These are phyloP conservation scores for Hypoxylon sp. DNA, from an alignment of 2,329 filamentous ascomycete species.

Conservation along the genomic window DNA sequence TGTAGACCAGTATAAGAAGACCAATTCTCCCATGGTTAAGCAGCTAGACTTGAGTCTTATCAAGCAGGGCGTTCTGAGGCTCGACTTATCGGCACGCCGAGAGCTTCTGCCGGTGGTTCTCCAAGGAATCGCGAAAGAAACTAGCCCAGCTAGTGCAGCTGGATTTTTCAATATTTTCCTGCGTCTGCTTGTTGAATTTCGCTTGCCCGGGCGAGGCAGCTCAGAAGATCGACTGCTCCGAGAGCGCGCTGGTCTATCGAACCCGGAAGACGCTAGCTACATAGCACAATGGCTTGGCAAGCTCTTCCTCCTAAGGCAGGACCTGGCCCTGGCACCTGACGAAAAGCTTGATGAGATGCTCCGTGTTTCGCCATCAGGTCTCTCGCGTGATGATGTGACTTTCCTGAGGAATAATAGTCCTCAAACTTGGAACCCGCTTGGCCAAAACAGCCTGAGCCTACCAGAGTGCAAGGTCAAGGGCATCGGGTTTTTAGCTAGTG, in stretches of 20 bases:
- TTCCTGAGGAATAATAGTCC: slow-evolving; percentile 78
- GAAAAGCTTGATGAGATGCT: slow-evolving; percentile 49
- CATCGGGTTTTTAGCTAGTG: slow-evolving; percentile 81
- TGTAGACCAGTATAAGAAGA: slow-evolving; percentile 89
- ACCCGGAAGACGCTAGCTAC: slow-evolving; percentile 77
- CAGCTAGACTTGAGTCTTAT: slow-evolving; percentile 92
- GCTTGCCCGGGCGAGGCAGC: slow-evolving; percentile 80
- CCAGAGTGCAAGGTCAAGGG: slow-evolving; percentile 77
- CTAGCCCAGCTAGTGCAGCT: slow-evolving; percentile 62
- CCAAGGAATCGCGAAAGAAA: slow-evolving; percentile 72
- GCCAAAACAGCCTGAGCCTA: slow-evolving; percentile 72
- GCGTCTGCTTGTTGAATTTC: slow-evolving; percentile 77
- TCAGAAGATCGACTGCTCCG: slow-evolving; percentile 81
- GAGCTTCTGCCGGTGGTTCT: slow-evolving; percentile 79
- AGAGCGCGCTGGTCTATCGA: slow-evolving; percentile 72
- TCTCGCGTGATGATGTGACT: slow-evolving; percentile 73
- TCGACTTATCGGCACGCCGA: slow-evolving; percentile 71
- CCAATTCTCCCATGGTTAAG: slow-evolving; percentile 78
- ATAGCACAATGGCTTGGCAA: slow-evolving; percentile 82
- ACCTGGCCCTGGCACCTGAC: slow-evolving; percentile 50
- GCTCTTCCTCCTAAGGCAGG: slow-evolving; percentile 76
- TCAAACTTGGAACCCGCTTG: slow-evolving; percentile 74
- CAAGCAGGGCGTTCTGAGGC: slow-evolving; percentile 76
- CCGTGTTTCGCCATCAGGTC: slow-evolving; percentile 62
- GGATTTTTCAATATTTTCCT: slow-evolving; percentile 87